Conservation (phyloP, 2,329 filamentous ascomycete species). For the Aspergillus nomiae region DNA sequence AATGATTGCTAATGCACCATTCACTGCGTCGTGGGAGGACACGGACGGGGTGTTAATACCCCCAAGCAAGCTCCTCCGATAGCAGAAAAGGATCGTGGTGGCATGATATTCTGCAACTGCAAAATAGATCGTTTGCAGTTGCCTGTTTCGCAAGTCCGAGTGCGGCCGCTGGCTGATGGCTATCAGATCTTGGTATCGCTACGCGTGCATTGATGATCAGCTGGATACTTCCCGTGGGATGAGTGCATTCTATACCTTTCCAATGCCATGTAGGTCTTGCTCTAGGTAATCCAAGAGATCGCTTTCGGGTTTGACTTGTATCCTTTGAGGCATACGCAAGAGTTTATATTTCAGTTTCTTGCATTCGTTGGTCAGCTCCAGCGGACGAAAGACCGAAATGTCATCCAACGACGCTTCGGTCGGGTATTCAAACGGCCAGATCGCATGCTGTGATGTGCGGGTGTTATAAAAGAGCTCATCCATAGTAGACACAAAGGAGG, state of each 20-base stretch:
- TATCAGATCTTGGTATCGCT: background rate
- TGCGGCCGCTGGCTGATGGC: background rate
- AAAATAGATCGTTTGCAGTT: background rate
- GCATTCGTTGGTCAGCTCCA: background rate
- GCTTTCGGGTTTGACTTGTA: background rate
- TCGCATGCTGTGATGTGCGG: background rate
- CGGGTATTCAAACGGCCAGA: background rate
- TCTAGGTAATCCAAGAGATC: background rate
- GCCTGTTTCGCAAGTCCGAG: background rate
- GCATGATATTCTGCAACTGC: background rate
- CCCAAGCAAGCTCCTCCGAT: background rate
- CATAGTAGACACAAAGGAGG: background rate
- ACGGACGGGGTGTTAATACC: background rate
- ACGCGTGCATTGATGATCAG: background rate
- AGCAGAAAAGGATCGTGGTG: background rate
- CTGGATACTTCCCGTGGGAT: background rate
- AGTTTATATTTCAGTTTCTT: background rate
- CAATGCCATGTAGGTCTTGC: background rate
- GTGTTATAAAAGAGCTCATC: background rate
- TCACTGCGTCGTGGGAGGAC: background rate
- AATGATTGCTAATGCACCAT: background rate
- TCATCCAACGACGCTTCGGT: background rate
- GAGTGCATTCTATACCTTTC: background rate
- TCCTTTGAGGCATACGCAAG: background rate
- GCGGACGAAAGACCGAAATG: background rate